These are phyloP conservation scores for Fusarium transvaalense DNA, from an alignment of 2,329 filamentous ascomycete species.

Conservation along the genomic window DNA sequence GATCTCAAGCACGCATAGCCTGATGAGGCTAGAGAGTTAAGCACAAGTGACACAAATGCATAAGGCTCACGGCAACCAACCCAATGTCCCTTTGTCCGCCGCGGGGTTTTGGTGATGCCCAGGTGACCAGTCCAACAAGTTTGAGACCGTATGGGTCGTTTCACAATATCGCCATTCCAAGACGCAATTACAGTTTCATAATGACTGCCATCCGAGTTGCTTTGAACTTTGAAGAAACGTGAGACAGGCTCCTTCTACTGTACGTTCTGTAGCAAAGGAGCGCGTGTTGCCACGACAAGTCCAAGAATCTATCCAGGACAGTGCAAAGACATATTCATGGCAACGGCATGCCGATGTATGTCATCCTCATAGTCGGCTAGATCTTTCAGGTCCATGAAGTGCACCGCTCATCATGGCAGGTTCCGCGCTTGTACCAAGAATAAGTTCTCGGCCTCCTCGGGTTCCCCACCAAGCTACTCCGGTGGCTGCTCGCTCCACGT, in stretches of 20 bases:
- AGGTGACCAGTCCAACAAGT: constrained; percentile 3
- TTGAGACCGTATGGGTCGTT: constrained; percentile 12
- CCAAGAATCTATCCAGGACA: constrained; percentile 1
- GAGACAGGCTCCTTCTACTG: not conserved
- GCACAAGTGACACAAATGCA: constrained; percentile 31
- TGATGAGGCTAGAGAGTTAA: constrained; percentile 27
- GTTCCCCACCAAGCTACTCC: constrained; percentile 90
- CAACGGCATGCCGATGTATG: constrained; percentile 1
- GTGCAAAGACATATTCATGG: not conserved
- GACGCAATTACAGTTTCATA: constrained; percentile 5
- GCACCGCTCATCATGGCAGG: constrained; percentile 68
- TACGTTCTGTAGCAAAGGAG: not conserved
- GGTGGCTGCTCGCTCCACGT: constrained; percentile 82
- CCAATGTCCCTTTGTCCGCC: constrained; percentile 5
- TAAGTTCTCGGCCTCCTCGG: constrained; percentile 65
- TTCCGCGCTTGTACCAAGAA: constrained; percentile 52
- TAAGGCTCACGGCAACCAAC: not conserved
- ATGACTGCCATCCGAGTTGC: constrained; percentile 17
- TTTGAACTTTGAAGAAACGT: constrained; percentile 10
- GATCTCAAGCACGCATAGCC: constrained; percentile 24
- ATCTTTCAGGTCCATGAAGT: constrained; percentile 52
- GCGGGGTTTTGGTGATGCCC: constrained; percentile 5
- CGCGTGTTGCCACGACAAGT: no score
- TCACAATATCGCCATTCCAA: constrained; percentile 23
- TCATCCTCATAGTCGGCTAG: constrained; percentile 54